phyloP scores from a whole-genome alignment of 306 rosid species.

The Geum urbanum region DNA sequence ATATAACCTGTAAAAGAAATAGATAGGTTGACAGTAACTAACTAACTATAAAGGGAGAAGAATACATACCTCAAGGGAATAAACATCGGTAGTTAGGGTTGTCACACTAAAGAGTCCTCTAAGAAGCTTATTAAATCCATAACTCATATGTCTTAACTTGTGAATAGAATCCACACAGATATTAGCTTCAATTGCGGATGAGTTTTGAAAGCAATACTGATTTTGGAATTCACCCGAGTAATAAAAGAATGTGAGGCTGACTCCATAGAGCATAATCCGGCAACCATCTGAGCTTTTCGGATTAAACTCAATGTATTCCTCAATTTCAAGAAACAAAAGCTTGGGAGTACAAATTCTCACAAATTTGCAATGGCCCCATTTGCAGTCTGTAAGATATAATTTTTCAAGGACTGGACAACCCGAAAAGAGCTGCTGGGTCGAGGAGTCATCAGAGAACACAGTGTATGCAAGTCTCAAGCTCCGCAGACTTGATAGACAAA shows the following conservation, averaged over 20 bases:
- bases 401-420: constrained; percentile 4
- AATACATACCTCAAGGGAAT: not conserved
- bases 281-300: not conserved
- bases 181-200: not conserved
- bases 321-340: not conserved
- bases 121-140: constrained; percentile 1
- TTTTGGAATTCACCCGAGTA: not conserved
- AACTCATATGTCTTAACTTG: not conserved
- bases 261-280: not conserved
- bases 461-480: not conserved
- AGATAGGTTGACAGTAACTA: no score
- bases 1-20: no score
- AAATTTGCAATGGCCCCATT: not conserved
- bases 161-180: not conserved
- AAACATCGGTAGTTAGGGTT: not conserved
- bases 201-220: constrained; percentile 2
- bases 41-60: not conserved
- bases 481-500: constrained; percentile 1
- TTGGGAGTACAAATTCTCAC: constrained; percentile 7
- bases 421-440: not conserved
- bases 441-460: constrained; percentile 11
- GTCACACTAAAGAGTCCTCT: not conserved
- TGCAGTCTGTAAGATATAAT: not conserved
- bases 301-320: not conserved
- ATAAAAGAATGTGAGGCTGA: not conserved